Conservation (phyloP, 768 basidiomycete genomes). For the Pisolithus sp. region DNA sequence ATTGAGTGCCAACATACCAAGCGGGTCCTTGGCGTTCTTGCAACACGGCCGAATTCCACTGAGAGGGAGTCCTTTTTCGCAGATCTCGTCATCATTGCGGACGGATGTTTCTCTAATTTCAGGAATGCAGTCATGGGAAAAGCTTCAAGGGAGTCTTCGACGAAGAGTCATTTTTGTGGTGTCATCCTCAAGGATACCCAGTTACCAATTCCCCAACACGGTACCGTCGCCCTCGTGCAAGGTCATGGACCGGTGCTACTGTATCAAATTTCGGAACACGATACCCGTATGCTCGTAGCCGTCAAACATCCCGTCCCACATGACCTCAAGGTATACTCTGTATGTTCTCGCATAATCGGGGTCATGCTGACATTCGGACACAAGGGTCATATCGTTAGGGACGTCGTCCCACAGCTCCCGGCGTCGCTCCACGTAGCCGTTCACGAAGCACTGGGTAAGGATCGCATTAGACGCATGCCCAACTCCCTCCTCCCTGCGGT, state of each 20-base stretch:
- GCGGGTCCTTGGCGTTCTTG: constrained; percentile 61
- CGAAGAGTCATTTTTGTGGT: constrained; percentile 80
- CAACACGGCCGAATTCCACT: constrained; percentile 37
- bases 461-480: constrained; percentile 87
- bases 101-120: constrained; percentile 96
- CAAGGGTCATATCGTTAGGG: constrained; percentile 61
- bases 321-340: constrained; percentile 57
- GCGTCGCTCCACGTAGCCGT: constrained; percentile 59
- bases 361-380: constrained; percentile 1
- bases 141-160: constrained; percentile 41
- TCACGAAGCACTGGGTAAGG: constrained; percentile 60
- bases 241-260: constrained; percentile 83
- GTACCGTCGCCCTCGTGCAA: constrained; percentile 78
- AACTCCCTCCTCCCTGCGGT: constrained; percentile 87
- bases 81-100: constrained; percentile 80
- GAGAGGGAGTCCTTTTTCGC: constrained; percentile 57
- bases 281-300: constrained; percentile 93
- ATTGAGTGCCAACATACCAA: constrained; percentile 48
- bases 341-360: background rate
- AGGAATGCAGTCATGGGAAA: constrained; percentile 58
- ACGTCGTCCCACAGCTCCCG: constrained; percentile 81
- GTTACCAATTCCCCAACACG: constrained; percentile 69
- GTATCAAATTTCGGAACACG: constrained; percentile 85
- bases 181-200: constrained; percentile 70
- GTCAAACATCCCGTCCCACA: constrained; percentile 77